Evolutionary conservation across 345 rosid genomes (phyloP).

Genomic region (Barbarea vulgaris): DNA sequence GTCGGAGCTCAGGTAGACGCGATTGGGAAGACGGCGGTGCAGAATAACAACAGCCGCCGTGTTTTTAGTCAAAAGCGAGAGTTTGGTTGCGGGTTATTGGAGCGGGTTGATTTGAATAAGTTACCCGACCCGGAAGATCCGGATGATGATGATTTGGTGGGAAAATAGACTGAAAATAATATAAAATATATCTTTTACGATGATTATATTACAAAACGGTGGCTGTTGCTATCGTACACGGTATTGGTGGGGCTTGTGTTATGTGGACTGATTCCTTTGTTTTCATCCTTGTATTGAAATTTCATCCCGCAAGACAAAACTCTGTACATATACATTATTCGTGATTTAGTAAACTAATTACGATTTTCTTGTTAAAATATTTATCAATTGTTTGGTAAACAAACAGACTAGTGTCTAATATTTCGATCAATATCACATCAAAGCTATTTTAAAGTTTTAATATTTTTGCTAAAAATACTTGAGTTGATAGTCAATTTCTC

Average conservation of each 20-base stretch:
- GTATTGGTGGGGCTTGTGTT: neutral
- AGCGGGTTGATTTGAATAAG: constrained; percentile 83
- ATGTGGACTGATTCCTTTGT: neutral
- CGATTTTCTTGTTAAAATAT: neutral
- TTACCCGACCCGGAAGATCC: constrained; percentile 81
- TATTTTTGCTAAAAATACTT: neutral
- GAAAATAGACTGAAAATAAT: neutral
- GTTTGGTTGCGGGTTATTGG: constrained; percentile 40
- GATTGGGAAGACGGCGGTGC: constrained; percentile 46
- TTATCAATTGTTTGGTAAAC: neutral
- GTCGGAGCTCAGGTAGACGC: constrained; percentile 92
- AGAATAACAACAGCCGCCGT: constrained; percentile 38
- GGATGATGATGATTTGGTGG: constrained; percentile 46
- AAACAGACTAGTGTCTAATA: neutral
- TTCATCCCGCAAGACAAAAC: neutral
- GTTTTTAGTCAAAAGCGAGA: constrained; percentile 26
- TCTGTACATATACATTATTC: neutral
- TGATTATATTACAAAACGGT: neutral
- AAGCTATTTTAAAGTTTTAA: neutral
- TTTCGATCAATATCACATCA: neutral
- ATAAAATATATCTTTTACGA: neutral
- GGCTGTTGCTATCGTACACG: constrained; percentile 14
- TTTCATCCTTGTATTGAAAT: neutral
- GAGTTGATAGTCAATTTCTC: neutral
- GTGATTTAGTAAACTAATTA: neutral